phyloP scores from a whole-genome alignment of 441 rosid species.

The Viola pubescens region DNA sequence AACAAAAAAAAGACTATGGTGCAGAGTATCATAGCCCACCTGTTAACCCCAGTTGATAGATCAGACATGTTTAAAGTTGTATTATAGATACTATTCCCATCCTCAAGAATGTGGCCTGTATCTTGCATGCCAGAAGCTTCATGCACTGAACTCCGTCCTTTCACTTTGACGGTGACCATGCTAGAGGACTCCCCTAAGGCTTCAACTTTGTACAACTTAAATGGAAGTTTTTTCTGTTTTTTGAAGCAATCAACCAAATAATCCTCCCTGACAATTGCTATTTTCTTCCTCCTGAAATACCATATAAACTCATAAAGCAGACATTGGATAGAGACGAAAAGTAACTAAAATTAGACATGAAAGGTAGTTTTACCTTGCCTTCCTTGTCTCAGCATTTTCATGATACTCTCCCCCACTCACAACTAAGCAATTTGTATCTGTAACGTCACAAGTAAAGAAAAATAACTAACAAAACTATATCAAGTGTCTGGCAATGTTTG shows the following conservation, averaged over 20 bases:
- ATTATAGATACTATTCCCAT: constrained; percentile 76
- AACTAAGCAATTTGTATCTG: constrained; percentile 82
- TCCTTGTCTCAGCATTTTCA: constrained; percentile 56
- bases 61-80: constrained; percentile 94
- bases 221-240: constrained; percentile 71
- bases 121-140: constrained; percentile 91
- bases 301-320: constrained; percentile 19
- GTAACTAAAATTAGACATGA: constrained; percentile 15
- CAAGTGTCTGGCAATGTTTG: constrained; percentile 9
- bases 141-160: constrained; percentile 93
- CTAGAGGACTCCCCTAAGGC: constrained; percentile 49
- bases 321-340: constrained; percentile 14
- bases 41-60: constrained; percentile 87
- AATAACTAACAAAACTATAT: constrained; percentile 14
- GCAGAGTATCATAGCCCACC: constrained; percentile 26
- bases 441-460: constrained; percentile 23
- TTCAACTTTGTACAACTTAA: constrained; percentile 67
- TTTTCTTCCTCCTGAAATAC: constrained; percentile 70
- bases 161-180: constrained; percentile 83
- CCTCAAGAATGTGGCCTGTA: constrained; percentile 91
- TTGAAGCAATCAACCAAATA: constrained; percentile 76
- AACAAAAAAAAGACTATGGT: constrained; percentile 1
- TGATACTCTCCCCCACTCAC: constrained; percentile 51
- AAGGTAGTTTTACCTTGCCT: constrained; percentile 62
- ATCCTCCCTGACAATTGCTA: constrained; percentile 76